Base-by-base conservation (phyloP, 176 grass and related monocot species). In the Avena eriantha region DNA sequence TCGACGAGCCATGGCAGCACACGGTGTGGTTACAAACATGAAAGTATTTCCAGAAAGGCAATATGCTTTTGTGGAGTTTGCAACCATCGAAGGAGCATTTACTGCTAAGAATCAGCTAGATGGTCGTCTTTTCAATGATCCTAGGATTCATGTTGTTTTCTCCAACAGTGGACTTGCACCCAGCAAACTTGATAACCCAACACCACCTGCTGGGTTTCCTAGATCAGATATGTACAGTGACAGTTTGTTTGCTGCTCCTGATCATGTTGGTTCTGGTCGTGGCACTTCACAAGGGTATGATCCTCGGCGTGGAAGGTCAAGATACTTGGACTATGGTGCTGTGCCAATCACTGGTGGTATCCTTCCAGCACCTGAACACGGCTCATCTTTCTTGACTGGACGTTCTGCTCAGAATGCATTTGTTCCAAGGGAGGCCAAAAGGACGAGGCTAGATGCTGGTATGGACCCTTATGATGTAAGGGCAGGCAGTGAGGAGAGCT, bases 101-200 rank as follows among this genome's bases (percentile, higher is more conserved):
- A 88, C 92, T 64, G 97, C 97, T n/a, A 96, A 99, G 80, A 95
- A 93, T 79, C 91, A 87, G 64, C 92, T 99, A 59, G 92, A 99
- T 78, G 94, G 90, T 1, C 89, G 86, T 51, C 94, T 99, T 77
- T 99, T 99, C 57, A 93, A 99, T 43, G 94, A 99, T 72, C 74
- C 46, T 23, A 92, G 92, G 57, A 96, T 99, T 81, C 90, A 95
- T 59, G 93, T 99, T 54, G 85, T 94, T 53, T 99, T 88, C 82
- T 93, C 97, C 22, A 92, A 86, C 59, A 96, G 87, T 70, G 94
- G 87, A 26, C 81, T 90, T 22, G 85, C 82, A n/a, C 79, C 90
- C 43, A 78, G 60, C 65, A 91, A 83, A 55, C 72, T 83, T 33
- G 82, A 91, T 50, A 86, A 88, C 80, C 83, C 65, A 73, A 80